Evolutionary conservation across 495 filamentous ascomycete species (phyloP), one percentile per base, ranked within the genome.

Genomic region (Aspergillus homomorphus): DNA sequence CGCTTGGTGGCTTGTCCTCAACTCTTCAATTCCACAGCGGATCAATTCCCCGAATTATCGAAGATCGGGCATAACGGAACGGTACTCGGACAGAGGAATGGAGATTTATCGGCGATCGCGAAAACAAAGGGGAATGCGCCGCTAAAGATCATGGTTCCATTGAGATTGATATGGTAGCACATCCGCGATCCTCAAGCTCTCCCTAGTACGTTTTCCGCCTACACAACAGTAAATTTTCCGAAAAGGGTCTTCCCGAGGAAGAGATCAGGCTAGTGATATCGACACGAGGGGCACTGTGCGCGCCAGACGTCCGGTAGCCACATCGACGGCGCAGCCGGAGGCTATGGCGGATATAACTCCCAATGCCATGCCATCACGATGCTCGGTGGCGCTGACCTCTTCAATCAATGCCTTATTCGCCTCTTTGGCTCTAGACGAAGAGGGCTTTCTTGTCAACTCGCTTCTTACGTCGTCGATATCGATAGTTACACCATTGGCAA

Each of bases 191-290:
- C 51, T 20, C 50, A 33, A 38, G 44, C 54, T 38, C 18, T 41
- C 50, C 26, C 28, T 33, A 42, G 45, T 49, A 22, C 38, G 23
- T 55, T 14, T 57, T 53, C 59, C 54, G 59, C 42, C 53, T 45
- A 53, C 54, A 54, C 45, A 24, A 53, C 24, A 51, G 16, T 10
- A 55, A 62, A 58, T 62, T 28, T 62, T 56, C 60, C 60, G 60
- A 55, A 41, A 53, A 58, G 51, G 60, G 51, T 53, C 33, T n/a
- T 54, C 5, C 55, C 55, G 23, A 58, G 18, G 10, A n/a, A 20
- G 51, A 45, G 49, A 20, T 33, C 30, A 38, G 52, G 16, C 46
- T n/a, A 51, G 58, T 50, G 49, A 41, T 45, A 22, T 54, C 53
- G 38, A 42, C 28, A 59, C 28, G 28, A 44, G 42, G 46, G 45